Conservation (phyloP, 2,329 filamentous ascomycete genomes). For the Dichotomopilus funicola region DNA sequence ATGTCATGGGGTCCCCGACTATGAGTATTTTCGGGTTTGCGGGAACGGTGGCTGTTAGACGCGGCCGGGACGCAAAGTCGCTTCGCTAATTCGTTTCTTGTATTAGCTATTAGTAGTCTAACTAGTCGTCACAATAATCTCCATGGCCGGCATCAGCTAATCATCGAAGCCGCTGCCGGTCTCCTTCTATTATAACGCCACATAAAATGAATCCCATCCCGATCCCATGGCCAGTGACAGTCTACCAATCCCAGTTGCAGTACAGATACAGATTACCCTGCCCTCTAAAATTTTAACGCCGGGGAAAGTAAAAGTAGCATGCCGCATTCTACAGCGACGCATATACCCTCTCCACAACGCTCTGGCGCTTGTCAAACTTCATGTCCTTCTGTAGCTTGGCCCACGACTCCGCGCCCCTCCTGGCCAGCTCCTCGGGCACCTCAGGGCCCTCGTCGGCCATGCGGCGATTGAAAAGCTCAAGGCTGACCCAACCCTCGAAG, state of each 20-base stretch:
- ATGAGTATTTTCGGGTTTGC: too few species aligned
- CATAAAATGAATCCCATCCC: too few species aligned
- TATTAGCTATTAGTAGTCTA: too few species aligned
- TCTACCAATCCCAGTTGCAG: not conserved
- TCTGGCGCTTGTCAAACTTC: slow-evolving; percentile 22
- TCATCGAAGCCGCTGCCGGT: too few species aligned
- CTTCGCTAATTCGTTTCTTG: too few species aligned
- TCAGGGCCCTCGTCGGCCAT: slow-evolving; percentile 45
- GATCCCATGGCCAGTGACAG: not conserved
- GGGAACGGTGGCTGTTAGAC: too few species aligned
- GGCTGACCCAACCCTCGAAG: slow-evolving; percentile 63
- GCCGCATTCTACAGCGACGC: slow-evolving; percentile 29
- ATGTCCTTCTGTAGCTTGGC: slow-evolving; percentile 38
- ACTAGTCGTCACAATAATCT: too few species aligned
- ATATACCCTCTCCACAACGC: slow-evolving; percentile 25
- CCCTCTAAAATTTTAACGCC: not conserved
- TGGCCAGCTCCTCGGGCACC: slow-evolving; percentile 46
- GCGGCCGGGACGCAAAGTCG: too few species aligned
- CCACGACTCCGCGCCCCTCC: slow-evolving; percentile 44
- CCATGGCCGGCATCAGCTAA: too few species aligned
- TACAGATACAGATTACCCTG: too few species aligned
- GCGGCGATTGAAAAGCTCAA: slow-evolving; percentile 61
- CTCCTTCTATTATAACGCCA: too few species aligned
- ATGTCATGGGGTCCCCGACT: too few species aligned
- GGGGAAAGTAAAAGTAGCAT: not conserved